A percentile compares a stretch with the other conserved stretches of the same genome.
Conservation (phyloP, 352 stramenopile species). For the Phytophthora citrophthora region DNA sequence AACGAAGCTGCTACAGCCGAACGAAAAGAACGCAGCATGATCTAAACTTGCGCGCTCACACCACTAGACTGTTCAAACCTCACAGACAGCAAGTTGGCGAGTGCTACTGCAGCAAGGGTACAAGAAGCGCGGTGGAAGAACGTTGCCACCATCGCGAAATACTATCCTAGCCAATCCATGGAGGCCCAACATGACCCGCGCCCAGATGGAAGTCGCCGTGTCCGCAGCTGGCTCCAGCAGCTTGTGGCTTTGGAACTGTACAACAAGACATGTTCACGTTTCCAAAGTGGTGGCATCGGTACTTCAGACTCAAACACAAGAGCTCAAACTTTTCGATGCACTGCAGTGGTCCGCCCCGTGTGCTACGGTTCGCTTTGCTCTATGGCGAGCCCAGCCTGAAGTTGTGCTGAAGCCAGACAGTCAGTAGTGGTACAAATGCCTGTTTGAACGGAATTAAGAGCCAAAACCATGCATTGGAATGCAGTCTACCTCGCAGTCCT, state of each 20-base stretch:
- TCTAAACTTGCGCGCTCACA: not conserved
- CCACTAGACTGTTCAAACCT: slow-evolving; percentile 5
- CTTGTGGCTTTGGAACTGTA: slow-evolving; percentile 11
- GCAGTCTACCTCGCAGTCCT: slow-evolving; percentile 24
- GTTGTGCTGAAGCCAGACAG: slow-evolving; percentile 13
- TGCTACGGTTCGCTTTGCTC: not conserved
- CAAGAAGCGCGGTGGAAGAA: slow-evolving; percentile 21
- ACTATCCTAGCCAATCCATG: slow-evolving; percentile 33
- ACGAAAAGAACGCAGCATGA: slow-evolving; percentile 29
- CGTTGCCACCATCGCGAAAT: slow-evolving; percentile 22
- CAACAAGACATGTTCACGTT: slow-evolving; percentile 6
- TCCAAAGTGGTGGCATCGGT: slow-evolving; percentile 2
- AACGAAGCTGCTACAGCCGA: slow-evolving; percentile 12
- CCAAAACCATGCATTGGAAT: slow-evolving; percentile 31
- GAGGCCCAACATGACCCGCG: slow-evolving; percentile 10
- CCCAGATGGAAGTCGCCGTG: slow-evolving; percentile 32
- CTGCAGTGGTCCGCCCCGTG: not conserved
- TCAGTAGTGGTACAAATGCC: slow-evolving; percentile 1
- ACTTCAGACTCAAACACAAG: not conserved
- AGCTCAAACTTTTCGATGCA: not conserved
- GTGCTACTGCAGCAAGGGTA: slow-evolving; percentile 14
- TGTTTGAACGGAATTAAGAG: slow-evolving; percentile 6
- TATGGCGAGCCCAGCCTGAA: not conserved
- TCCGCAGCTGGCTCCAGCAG: slow-evolving; percentile 17
- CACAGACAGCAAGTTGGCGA: slow-evolving; percentile 30